Evolutionary conservation across 192 early-diverging fungal species (phyloP), one percentile per base, ranked within the genome.

Genomic region (Tieghemiomyces parasiticus): DNA sequence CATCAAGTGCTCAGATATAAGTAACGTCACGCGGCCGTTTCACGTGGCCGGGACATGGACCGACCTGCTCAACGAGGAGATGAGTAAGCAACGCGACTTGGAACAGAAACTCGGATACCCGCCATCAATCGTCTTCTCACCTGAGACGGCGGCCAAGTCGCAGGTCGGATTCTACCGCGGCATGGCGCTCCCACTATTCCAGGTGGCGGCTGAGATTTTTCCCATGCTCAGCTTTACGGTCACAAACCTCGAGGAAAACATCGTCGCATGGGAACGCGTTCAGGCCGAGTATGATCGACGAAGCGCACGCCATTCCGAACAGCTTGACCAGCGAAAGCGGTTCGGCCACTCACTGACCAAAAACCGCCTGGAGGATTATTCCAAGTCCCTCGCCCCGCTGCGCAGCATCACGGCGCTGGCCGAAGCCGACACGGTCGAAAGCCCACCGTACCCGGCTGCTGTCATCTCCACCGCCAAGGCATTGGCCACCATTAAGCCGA

Each of bases 1-100:
- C 9, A 81, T 89, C 69, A 89, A 89, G 67, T 89, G 87, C 69
- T 84, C 85, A 3, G 87, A 89, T 55, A 86, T 89, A 59, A 84
- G 83, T 62, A 89, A 89, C 66, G 78, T 81, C 58, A 76, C 83
- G 10, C 72, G 87, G 42, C 83, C 85, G 1, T 87, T 86, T 65
- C 78, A 74, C 63, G 79, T 81, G 45, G 80, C 81, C 51, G 71
- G 72, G 63, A 65, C 72, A 50, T 89, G 87, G 87, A 79, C 85
- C 4, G 71, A 78, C 26, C 75, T 83, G 1, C 70, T 89, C 6
- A 68, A 86, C 58, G 74, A 80, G 60, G 87, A 89, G 53, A 81
- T 86, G 66, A 75, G 71, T 1, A 71, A 75, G 42, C 85, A 87
- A 62, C 81, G 81, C 1, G 82, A 89, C 61, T 74, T 89, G 45